Conservation (phyloP, 768 basidiomycete genomes). For the Rossbeevera mucosa region DNA sequence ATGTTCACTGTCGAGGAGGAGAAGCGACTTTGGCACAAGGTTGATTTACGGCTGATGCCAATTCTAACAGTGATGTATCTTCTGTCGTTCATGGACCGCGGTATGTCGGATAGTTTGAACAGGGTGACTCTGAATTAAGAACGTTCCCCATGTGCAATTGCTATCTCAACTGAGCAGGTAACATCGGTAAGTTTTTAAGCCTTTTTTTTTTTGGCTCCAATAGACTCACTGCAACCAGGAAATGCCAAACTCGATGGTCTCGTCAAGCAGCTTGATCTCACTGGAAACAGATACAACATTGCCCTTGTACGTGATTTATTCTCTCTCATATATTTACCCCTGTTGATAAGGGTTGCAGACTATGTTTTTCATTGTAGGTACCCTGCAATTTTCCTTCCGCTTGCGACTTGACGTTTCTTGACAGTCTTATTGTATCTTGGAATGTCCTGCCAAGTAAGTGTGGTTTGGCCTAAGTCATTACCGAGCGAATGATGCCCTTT, state of each 20-base stretch:
- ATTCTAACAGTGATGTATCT: slow-evolving; percentile 59
- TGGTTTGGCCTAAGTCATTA: neutral
- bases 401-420: neutral
- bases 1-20: slow-evolving; percentile 38
- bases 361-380: slow-evolving; percentile 63
- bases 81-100: slow-evolving; percentile 61
- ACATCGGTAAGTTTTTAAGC: slow-evolving; percentile 44
- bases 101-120: slow-evolving; percentile 24
- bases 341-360: slow-evolving; percentile 38
- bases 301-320: slow-evolving; percentile 44
- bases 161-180: slow-evolving; percentile 35
- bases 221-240: slow-evolving; percentile 28
- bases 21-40: slow-evolving; percentile 51
- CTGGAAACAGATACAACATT: slow-evolving; percentile 59
- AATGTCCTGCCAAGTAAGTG: slow-evolving; percentile 63
- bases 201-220: neutral
- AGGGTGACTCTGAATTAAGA: neutral
- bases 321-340: neutral
- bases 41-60: slow-evolving; percentile 55
- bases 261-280: slow-evolving; percentile 49
- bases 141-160: neutral
- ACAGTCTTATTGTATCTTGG: slow-evolving; percentile 39
- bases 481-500: neutral
- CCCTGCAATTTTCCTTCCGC: neutral
- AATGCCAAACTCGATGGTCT: slow-evolving; percentile 69